These are phyloP conservation scores for Myxozyma neotropica DNA, from an alignment of 805 yeast species.

Conservation along the genomic window DNA sequence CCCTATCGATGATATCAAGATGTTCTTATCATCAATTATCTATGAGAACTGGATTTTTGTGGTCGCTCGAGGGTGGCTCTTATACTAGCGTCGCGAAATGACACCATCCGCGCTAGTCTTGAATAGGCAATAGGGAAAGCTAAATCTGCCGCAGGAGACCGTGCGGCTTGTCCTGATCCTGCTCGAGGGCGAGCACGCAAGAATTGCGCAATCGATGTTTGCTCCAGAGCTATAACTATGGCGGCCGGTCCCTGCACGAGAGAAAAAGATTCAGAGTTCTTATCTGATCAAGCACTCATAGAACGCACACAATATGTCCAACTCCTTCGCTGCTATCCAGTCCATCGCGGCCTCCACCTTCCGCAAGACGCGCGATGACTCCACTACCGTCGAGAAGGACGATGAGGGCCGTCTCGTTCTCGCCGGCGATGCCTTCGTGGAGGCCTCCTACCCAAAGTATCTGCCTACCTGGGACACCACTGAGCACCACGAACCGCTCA, in stretches of 20 bases:
- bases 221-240: background rate
- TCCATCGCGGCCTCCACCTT: constrained; percentile 37
- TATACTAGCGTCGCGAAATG: constrained; percentile 3
- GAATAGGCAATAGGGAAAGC: background rate
- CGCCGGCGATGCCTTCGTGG: constrained; percentile 33
- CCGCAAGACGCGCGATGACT: constrained; percentile 32
- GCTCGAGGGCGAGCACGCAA: constrained; percentile 6
- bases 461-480: constrained; percentile 71
- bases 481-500: constrained; percentile 54
- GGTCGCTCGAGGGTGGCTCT: no score
- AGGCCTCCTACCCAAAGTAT: constrained; percentile 53
- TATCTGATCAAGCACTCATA: background rate
- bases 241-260: background rate
- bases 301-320: constrained; percentile 21
- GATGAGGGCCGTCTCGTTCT: constrained; percentile 30
- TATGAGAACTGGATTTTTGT: no score
- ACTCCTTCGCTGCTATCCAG: constrained; percentile 34
- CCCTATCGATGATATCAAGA: no score
- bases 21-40: no score
- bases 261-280: background rate
- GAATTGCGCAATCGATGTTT: background rate
- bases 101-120: constrained; percentile 9
- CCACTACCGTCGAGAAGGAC: constrained; percentile 29
- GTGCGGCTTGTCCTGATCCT: background rate
- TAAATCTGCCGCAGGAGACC: background rate